Base-by-base conservation (phyloP, 495 filamentous ascomycete genomes). In the Aspergillus sparsus region DNA sequence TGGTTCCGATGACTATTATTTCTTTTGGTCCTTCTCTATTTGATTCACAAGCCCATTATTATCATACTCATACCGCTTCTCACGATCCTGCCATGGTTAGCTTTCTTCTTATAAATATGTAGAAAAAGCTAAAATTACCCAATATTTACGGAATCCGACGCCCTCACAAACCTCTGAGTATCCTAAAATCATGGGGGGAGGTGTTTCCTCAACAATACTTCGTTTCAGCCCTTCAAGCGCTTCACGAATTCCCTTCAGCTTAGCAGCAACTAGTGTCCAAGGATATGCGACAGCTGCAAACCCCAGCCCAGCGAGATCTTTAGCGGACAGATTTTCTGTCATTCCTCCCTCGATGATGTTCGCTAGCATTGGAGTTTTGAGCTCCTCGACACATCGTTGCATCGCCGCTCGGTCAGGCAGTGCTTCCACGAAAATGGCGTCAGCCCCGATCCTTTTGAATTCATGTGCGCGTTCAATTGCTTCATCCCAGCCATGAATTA, bases 311-410 rank as follows among this genome's bases (percentile, higher is more conserved):
- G 70, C 74, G 10, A 79, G 65, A 9, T 77, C 74, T 49, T 68
- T 72, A 0, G 72, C 72, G 0, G 75, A 74, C 3, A 77, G 52
- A 39, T 77, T 77, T 57, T 77, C 71, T 6, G 75, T 77, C 61
- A 73, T 72, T 3, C 74, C 71, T 0, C 76, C 76, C 49, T 80
- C 75, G 18, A 80, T 78, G 9, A 80, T 77, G 62, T 80, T 80
- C 0, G 69, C 76, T 9, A 78, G 68, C 32, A 73, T 68, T 0
- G 74, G 74, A 21, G 74, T 68, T 18, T 66, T 63, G 9, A 80
- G 39, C 45, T 77, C 71, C 36, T 69, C 45, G 0, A 68, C 71
- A 37, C 66, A 71, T 0, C 61, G 65, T 56, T 61, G 64, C 75
- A 77, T 80, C 2, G 74, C 62, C 8, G 71, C 71, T 5, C 68